Conservation (phyloP, 257 asterid species). For the Solanum chiquidenum region DNA sequence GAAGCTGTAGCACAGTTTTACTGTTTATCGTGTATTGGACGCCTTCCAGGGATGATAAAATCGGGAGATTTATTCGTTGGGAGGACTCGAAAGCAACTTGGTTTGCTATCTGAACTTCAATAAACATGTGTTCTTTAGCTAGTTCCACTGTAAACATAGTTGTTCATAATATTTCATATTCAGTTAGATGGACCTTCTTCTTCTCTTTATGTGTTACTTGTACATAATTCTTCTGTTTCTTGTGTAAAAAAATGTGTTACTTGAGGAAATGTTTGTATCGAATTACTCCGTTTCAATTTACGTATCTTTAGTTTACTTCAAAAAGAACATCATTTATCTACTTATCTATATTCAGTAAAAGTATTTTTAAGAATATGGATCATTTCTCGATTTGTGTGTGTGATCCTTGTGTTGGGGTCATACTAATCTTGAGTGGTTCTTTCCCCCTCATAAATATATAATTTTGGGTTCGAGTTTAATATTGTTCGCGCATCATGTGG, state of each 20-base stretch:
- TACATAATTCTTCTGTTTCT: not conserved
- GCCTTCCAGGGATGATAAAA: constrained; percentile 67
- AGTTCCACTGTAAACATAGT: not conserved
- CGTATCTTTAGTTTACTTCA: not conserved
- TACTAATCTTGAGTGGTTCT: not conserved
- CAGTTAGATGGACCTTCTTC: not conserved
- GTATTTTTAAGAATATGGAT: too few species aligned
- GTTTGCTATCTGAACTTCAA: constrained; percentile 29
- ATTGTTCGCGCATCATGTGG: not conserved
- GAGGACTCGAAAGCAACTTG: constrained; percentile 41
- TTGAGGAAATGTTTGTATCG: not conserved
- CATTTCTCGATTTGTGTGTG: not conserved
- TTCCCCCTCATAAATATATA: not conserved
- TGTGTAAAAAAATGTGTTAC: not conserved
- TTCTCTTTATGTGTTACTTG: not conserved
- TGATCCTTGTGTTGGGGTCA: fast-evolving
- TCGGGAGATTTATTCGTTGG: constrained; percentile 78
- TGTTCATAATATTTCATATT: not conserved
- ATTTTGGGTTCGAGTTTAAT: not conserved
- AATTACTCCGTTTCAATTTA: not conserved
- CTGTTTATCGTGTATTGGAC: constrained; percentile 48
- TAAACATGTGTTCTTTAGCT: not conserved
- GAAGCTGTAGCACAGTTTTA: constrained; percentile 48
- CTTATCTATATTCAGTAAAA: too few species aligned
- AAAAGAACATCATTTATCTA: not conserved